Evolutionary conservation across 2,329 filamentous ascomycete genomes (phyloP).

Genomic region (Fusarium pininemorale): DNA sequence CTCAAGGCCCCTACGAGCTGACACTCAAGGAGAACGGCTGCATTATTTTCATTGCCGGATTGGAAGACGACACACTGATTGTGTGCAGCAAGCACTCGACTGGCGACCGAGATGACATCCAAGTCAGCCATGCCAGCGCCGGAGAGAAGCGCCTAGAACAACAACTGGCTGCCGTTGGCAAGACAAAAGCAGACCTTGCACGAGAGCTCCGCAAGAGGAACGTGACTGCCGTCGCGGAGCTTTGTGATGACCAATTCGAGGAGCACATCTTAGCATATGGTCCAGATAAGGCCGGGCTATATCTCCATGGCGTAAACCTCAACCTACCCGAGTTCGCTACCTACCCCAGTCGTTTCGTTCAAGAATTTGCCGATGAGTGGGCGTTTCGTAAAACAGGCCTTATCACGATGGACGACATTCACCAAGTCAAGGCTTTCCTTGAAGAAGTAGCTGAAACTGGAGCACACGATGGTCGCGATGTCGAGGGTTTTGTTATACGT

Average conservation of each 20-base stretch:
- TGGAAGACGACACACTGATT: conserved; percentile 87
- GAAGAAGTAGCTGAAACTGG: conserved; percentile 88
- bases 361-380: conserved; percentile 90
- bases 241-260: conserved; percentile 96
- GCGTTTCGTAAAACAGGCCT: conserved; percentile 91
- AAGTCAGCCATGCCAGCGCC: conserved; percentile 82
- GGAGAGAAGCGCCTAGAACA: conserved; percentile 84
- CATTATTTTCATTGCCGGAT: conserved; percentile 94
- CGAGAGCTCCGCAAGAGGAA: conserved; percentile 80
- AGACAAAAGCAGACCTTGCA: conserved; percentile 81
- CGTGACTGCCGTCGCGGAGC: conserved; percentile 91
- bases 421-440: conserved; percentile 80
- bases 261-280: conserved; percentile 95
- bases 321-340: conserved; percentile 94
- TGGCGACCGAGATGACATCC: conserved; percentile 75
- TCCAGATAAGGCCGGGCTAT: conserved; percentile 84
- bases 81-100: conserved; percentile 99
- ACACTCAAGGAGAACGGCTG: conserved; percentile 99
- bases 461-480: conserved; percentile 88
- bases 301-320: conserved; percentile 94
- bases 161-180: conserved; percentile 81
- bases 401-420: conserved; percentile 77
- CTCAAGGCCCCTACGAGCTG: conserved; percentile 89
- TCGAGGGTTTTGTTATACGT: conserved; percentile 95
- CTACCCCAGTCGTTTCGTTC: conserved; percentile 83